Evolutionary conservation across 495 filamentous ascomycete species (phyloP).

Genomic region (Penicillium salamii): DNA sequence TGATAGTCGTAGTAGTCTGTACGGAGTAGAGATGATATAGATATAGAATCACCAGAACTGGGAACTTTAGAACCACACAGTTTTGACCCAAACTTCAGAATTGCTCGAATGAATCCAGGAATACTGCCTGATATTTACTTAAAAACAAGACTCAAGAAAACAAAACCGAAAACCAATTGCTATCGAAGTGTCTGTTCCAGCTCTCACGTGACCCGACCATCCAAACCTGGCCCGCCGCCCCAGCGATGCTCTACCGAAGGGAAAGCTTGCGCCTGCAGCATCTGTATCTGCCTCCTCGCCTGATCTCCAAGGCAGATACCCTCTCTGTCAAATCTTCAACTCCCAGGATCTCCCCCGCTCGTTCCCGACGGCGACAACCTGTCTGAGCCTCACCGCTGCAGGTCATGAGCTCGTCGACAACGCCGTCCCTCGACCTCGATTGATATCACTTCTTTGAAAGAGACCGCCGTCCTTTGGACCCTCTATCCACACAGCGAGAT

Average conservation of each 20-base stretch:
- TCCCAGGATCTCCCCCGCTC: slow-evolving; percentile 2
- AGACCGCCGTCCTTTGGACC: neutral
- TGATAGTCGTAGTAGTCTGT: too few species aligned
- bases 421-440: slow-evolving; percentile 14
- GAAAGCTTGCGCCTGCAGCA: slow-evolving; percentile 11
- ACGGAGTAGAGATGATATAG: too few species aligned
- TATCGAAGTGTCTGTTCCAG: too few species aligned
- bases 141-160: too few species aligned
- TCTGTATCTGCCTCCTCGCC: slow-evolving; percentile 14
- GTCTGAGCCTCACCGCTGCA: slow-evolving; percentile 2
- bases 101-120: too few species aligned
- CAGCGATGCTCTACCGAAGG: slow-evolving; percentile 7
- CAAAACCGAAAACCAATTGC: too few species aligned
- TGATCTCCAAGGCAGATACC: slow-evolving; percentile 12
- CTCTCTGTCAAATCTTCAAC: slow-evolving; percentile 2
- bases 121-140: too few species aligned
- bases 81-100: too few species aligned
- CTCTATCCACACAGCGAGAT: neutral
- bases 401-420: slow-evolving; percentile 20
- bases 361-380: neutral
- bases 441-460: slow-evolving; percentile 2
- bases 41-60: too few species aligned
- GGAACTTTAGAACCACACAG: too few species aligned
- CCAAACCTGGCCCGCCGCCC: slow-evolving; percentile 8
- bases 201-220: slow-evolving; percentile 5